phyloP scores from a whole-genome alignment of 2,329 filamentous ascomycete genomes.

The Aspergillus unguis region DNA sequence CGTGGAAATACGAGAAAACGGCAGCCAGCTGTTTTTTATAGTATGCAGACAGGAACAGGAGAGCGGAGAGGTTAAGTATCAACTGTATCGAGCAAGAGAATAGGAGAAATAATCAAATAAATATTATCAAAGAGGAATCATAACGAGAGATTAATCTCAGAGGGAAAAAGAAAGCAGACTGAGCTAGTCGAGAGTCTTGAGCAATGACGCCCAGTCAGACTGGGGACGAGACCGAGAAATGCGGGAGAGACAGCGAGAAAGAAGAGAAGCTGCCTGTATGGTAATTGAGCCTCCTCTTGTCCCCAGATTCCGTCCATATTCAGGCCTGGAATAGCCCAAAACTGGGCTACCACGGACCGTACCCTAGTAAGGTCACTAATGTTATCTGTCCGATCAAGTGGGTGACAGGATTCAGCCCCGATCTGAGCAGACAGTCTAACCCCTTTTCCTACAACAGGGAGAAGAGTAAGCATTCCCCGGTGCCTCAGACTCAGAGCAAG shows the following conservation, averaged over 20 bases:
- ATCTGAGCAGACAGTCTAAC: slow-evolving; percentile 1
- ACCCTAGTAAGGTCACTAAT: too few species aligned
- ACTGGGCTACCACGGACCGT: neutral
- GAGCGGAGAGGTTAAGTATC: neutral
- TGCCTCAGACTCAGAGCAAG: neutral
- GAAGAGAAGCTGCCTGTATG: too few species aligned
- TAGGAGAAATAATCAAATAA: neutral
- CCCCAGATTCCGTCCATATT: neutral
- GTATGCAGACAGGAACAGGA: slow-evolving; percentile 3
- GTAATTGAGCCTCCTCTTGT: neutral
- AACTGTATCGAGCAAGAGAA: neutral
- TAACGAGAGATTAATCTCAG: slow-evolving; percentile 2
- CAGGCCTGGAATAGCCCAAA: neutral
- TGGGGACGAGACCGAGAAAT: slow-evolving; percentile 5
- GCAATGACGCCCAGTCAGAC: neutral
- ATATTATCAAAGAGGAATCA: slow-evolving; percentile 5
- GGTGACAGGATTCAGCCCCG: slow-evolving; percentile 1
- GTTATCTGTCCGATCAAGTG: neutral
- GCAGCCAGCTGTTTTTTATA: slow-evolving; percentile 13
- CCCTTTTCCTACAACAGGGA: neutral
- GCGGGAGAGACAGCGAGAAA: neutral
- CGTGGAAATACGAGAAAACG: slow-evolving; percentile 30
- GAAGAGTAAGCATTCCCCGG: neutral
- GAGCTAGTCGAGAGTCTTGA: slow-evolving; percentile 6
- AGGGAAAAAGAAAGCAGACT: slow-evolving; percentile 8